These are phyloP conservation scores for Neonectria sp. DNA, from an alignment of 2,329 filamentous ascomycete genomes.

Conservation along the genomic window DNA sequence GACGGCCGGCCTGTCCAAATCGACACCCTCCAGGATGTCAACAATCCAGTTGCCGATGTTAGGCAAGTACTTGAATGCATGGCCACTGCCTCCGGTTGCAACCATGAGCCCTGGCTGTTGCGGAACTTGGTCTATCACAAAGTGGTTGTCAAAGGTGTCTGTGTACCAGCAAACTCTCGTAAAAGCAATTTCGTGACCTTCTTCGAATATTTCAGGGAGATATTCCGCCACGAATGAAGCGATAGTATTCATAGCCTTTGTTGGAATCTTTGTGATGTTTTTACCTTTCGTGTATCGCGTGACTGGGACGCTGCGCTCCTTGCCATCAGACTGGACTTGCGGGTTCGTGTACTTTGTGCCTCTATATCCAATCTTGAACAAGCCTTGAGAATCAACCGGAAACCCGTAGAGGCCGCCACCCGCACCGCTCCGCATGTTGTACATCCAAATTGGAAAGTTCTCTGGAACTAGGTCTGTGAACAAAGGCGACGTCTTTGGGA, in stretches of 20 bases:
- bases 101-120: conserved; percentile 72
- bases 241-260: conserved; percentile 47
- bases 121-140: conserved; percentile 55
- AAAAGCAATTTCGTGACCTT: conserved; percentile 55
- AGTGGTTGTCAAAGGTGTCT: conserved; percentile 53
- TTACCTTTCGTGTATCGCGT: conserved; percentile 54
- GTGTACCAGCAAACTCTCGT: conserved; percentile 52
- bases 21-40: conserved; percentile 52
- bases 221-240: conserved; percentile 55
- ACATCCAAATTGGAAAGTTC: conserved; percentile 62
- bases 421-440: conserved; percentile 38
- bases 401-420: conserved; percentile 65
- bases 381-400: conserved; percentile 57
- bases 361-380: conserved; percentile 66
- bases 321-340: conserved; percentile 52
- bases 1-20: conserved; percentile 4
- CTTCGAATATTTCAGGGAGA: conserved; percentile 58
- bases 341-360: conserved; percentile 67
- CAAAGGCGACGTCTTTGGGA: conserved; percentile 56
- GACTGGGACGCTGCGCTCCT: conserved; percentile 56
- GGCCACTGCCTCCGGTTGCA: conserved; percentile 73
- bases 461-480: conserved; percentile 58
- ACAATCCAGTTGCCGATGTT: conserved; percentile 69
- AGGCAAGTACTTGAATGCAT: conserved; percentile 75
- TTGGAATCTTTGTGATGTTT: conserved; percentile 44